phyloP scores from a whole-genome alignment of 805 yeast species.

The Cyberlindnera maclurae region DNA sequence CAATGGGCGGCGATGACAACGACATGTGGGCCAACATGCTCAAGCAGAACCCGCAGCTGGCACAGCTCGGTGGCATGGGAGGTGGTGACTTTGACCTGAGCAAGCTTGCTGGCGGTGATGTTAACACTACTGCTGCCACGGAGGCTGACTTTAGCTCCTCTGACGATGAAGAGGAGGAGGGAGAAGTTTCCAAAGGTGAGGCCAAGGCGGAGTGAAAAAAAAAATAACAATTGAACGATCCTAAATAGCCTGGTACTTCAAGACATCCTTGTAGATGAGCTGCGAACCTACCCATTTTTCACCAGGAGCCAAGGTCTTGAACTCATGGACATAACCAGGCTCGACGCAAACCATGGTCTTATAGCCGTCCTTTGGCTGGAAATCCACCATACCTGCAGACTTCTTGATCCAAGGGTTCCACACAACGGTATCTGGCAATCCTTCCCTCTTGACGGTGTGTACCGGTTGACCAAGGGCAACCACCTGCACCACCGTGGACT shows the following conservation, averaged over 20 bases:
- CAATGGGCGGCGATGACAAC: slow-evolving; percentile 20
- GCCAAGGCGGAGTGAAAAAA: not conserved
- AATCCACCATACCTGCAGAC: slow-evolving; percentile 80
- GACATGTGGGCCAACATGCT: slow-evolving; percentile 6
- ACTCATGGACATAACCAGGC: slow-evolving; percentile 80
- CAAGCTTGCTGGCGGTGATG: slow-evolving; percentile 21
- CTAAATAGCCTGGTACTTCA: slow-evolving; percentile 49
- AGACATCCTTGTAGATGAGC: slow-evolving; percentile 46
- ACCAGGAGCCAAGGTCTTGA: slow-evolving; percentile 60
- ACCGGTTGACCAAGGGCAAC: slow-evolving; percentile 64
- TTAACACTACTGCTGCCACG: slow-evolving; percentile 8
- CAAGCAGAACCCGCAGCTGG: slow-evolving; percentile 14
- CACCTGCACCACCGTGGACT: slow-evolving; percentile 53
- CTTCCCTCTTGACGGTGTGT: slow-evolving; percentile 58
- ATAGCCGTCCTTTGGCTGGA: slow-evolving; percentile 79
- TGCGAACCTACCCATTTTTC: slow-evolving; percentile 72
- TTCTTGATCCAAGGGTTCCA: slow-evolving; percentile 97
- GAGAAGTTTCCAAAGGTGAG: not conserved
- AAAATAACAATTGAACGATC: too few relatives aligned
- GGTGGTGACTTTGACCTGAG: slow-evolving; percentile 22
- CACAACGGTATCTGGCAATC: slow-evolving; percentile 68
- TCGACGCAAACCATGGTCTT: slow-evolving; percentile 89
- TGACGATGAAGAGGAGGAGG: slow-evolving; percentile 23
- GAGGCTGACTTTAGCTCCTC: slow-evolving; percentile 26
- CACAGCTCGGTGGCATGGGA: slow-evolving; percentile 6